These are phyloP conservation scores for Pythium scleroteichum DNA, from an alignment of 352 stramenopile genomes.

Conservation along the genomic window DNA sequence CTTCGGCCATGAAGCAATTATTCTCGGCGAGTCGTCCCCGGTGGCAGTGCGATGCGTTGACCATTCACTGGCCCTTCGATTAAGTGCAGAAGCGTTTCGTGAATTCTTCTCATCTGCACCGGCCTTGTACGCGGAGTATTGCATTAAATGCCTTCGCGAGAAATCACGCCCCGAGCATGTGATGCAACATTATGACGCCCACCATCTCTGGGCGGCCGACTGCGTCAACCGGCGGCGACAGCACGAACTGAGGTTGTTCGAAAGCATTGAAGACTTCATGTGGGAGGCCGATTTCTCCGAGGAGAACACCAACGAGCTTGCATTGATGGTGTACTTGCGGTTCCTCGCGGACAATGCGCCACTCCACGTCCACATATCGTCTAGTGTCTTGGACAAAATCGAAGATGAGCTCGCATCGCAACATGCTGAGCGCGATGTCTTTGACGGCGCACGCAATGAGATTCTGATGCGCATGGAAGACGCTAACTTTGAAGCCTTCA, in stretches of 20 bases:
- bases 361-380: constrained; percentile 38
- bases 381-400: constrained; percentile 31
- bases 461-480: constrained; percentile 59
- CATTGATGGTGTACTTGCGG: constrained; percentile 61
- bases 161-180: constrained; percentile 48
- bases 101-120: constrained; percentile 58
- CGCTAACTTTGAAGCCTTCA: constrained; percentile 50
- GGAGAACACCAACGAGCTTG: constrained; percentile 49
- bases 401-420: constrained; percentile 47
- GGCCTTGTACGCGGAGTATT: constrained; percentile 67
- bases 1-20: constrained; percentile 68
- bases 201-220: constrained; percentile 60
- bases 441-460: constrained; percentile 40
- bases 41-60: constrained; percentile 40
- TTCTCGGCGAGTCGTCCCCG: constrained; percentile 40
- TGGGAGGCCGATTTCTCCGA: constrained; percentile 56
- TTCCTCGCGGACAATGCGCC: constrained; percentile 44
- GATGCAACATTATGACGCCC: constrained; percentile 69
- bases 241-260: constrained; percentile 58
- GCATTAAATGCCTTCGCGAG: constrained; percentile 63
- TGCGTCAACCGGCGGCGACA: constrained; percentile 44
- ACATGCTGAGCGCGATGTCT: constrained; percentile 42
- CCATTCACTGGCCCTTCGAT: constrained; percentile 48
- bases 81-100: constrained; percentile 43
- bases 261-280: constrained; percentile 70